Conservation (phyloP, 176 grass and related monocot species). For the Eleusine coracana region DNA sequence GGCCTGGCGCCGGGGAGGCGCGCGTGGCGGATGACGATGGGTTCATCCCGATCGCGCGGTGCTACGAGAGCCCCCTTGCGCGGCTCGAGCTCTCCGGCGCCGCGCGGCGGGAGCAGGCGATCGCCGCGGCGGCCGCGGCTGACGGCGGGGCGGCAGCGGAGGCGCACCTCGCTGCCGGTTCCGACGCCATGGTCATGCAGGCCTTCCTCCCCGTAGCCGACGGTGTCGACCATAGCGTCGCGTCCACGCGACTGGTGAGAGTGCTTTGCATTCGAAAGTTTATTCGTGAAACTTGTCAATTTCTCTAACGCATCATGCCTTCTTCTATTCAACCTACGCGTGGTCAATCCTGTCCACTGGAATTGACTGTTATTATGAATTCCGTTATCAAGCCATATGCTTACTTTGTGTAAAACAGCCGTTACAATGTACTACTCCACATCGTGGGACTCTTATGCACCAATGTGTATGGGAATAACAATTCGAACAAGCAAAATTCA, state of each 20-base stretch:
- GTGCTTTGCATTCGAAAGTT: neutral
- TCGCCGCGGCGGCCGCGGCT: slow-evolving; percentile 64
- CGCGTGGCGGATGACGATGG: neutral
- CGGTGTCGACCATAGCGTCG: slow-evolving; percentile 29
- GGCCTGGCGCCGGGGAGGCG: neutral
- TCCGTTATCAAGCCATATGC: no score
- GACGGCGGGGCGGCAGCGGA: slow-evolving; percentile 62
- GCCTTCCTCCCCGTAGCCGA: slow-evolving; percentile 57
- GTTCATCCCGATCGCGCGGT: slow-evolving; percentile 59
- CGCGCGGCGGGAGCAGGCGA: slow-evolving; percentile 61
- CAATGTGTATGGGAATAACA: no score
- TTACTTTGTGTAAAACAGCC: no score
- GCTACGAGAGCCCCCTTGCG: slow-evolving; percentile 70
- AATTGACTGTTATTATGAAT: no score
- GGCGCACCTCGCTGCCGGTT: slow-evolving; percentile 56
- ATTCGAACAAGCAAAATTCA: no score
- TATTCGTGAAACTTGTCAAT: no score
- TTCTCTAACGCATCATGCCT: no score
- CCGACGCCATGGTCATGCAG: slow-evolving; percentile 71
- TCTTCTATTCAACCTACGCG: no score
- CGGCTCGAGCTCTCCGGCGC: slow-evolving; percentile 60
- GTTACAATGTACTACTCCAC: no score
- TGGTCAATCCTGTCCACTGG: no score
- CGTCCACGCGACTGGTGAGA: slow-evolving; percentile 81
- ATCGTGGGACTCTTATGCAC: no score